Conservation (phyloP, 2,329 filamentous ascomycete genomes). For the Xylariaceae sp. region DNA sequence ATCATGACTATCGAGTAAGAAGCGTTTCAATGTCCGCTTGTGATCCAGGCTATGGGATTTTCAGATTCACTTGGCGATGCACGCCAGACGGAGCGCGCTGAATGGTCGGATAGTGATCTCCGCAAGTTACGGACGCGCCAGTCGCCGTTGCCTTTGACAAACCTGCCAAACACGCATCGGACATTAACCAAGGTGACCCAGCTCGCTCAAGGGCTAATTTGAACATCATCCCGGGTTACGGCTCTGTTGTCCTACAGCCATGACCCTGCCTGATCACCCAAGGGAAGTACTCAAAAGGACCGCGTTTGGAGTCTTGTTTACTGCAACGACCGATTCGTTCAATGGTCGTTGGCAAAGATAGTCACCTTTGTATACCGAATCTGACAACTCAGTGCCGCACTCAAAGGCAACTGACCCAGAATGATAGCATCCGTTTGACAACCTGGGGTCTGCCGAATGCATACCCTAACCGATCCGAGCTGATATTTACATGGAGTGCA, state of each 20-base stretch:
- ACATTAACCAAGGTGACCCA: conserved; percentile 4
- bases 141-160: conserved; percentile 10
- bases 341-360: background rate
- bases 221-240: conserved; percentile 1
- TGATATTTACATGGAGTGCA: background rate
- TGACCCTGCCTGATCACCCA: conserved; percentile 9
- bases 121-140: background rate
- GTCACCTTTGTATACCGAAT: background rate
- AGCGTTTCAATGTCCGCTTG: background rate
- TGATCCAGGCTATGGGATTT: background rate
- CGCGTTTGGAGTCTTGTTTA: conserved; percentile 3
- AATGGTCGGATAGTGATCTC: conserved; percentile 2
- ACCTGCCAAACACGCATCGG: conserved; percentile 17
- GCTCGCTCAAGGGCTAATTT: conserved; percentile 1
- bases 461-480: background rate
- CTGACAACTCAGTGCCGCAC: background rate
- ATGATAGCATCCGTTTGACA: background rate
- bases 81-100: background rate
- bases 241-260: conserved; percentile 10
- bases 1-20: background rate
- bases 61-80: background rate
- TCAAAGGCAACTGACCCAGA: background rate
- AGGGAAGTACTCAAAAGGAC: background rate
- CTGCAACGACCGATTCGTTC: conserved; percentile 4
- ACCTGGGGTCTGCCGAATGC: background rate